Evolutionary conservation across 805 yeast genomes (phyloP), one percentile per base, ranked within the genome.

Genomic region (Cyberlindnera euphorbiiphila): DNA sequence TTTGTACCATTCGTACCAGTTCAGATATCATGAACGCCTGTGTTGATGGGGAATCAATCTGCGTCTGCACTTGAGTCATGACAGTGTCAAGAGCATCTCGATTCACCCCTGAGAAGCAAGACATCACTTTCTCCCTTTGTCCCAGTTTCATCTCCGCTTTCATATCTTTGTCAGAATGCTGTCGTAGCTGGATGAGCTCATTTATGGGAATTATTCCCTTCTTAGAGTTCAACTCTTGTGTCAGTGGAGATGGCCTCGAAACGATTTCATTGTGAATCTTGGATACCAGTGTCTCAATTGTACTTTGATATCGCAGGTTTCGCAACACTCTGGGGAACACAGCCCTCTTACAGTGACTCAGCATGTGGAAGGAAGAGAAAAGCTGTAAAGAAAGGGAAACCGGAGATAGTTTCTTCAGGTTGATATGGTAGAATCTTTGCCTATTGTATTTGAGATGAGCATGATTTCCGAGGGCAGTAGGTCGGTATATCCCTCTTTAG

Each of bases 1-100:
- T 29, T 2, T 34, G 34, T n/a, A 27, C 29, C 41, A 37, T 30
- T 20, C 36, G 9, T n/a, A 37, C 11, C 20, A 41, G 13, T 11
- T 41, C 45, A 5, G 41, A 24, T 5, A 41, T 22, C 3, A 41
- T 9, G 15, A 41, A 18, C 5, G 45, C 36, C 36, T 41, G 41
- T 11, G 26, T 16, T 4, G 32, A 12, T 4, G 27, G 27, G 4
- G 24, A 12, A 3, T 26, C 20, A 10, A 41, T 15, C 10, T 29
- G 16, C 13, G 25, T 5, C 5, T 32, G 28, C 6, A 41, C 22
- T 31, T 34, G 25, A 19, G 10, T n/a, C 34, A 36, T 19, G 6
- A 34, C 17, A 6, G 25, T 10, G 3, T 23, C 30, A 6, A 37
- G 17, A 4, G 21, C 28, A 5, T 14, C 30, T 2, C 14, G 25